phyloP scores from a whole-genome alignment of 2,329 filamentous ascomycete genomes.

The Botrytis cinerea region DNA sequence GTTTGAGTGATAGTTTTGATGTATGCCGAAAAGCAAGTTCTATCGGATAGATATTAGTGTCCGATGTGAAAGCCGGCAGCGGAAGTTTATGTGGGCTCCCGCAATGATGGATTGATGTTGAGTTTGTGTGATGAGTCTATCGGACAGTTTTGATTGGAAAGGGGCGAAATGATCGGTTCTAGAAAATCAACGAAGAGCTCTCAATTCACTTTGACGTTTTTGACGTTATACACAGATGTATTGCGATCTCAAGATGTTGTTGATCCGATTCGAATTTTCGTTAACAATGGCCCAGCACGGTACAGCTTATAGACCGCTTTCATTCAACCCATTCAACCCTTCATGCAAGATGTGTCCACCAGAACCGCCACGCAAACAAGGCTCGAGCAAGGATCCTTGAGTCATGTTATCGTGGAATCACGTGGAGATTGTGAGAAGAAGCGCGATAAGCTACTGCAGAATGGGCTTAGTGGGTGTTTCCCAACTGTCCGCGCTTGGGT shows the following conservation, averaged over 20 bases:
- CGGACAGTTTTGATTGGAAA: constrained; percentile 6
- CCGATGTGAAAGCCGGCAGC: constrained; percentile 17
- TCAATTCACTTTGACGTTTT: not conserved
- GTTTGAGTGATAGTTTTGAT: not conserved
- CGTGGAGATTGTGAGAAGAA: not conserved
- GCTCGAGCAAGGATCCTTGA: not conserved
- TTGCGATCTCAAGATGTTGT: not conserved
- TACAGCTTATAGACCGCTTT: not conserved
- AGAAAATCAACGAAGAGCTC: not conserved
- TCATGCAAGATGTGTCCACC: constrained; percentile 2
- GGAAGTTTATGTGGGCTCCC: constrained; percentile 29
- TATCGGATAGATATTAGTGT: constrained; percentile 16
- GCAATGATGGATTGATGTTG: constrained; percentile 4
- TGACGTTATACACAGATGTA: not conserved
- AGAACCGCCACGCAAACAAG: not conserved
- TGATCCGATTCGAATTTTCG: not conserved
- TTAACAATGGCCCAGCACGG: not conserved
- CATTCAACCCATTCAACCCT: not conserved
- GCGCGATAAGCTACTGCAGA: not conserved
- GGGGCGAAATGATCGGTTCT: not conserved
- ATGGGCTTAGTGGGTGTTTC: not conserved
- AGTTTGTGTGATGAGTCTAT: not conserved
- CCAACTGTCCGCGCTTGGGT: not conserved
- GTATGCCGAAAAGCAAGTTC: constrained; percentile 11
- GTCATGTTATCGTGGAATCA: constrained; percentile 8